Conservation (phyloP, 768 basidiomycete species). For the Lactifluus pinguis region DNA sequence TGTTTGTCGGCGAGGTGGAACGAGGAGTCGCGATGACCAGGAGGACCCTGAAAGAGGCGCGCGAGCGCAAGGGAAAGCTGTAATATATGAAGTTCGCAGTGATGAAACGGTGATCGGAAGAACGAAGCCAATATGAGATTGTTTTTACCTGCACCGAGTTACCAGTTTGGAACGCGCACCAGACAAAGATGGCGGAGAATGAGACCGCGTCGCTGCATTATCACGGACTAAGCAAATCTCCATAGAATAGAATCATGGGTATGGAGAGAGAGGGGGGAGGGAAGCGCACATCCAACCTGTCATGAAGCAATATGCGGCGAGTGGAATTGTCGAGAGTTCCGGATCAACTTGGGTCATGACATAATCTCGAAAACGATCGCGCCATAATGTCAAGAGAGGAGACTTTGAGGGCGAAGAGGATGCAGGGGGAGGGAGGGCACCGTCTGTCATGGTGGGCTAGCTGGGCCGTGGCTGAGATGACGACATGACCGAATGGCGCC, state of each 20-base stretch:
- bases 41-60: slow-evolving; percentile 54
- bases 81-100: neutral
- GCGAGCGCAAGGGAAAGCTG: slow-evolving; percentile 75
- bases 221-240: neutral
- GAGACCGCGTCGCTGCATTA: slow-evolving; percentile 52
- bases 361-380: slow-evolving; percentile 25
- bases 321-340: slow-evolving; percentile 38
- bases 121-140: neutral
- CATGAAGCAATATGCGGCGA: slow-evolving; percentile 69
- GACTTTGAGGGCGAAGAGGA: neutral
- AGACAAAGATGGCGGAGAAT: slow-evolving; percentile 74
- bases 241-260: neutral
- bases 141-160: slow-evolving; percentile 54
- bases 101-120: slow-evolving; percentile 1
- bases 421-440: slow-evolving; percentile 2
- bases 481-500: too few species aligned
- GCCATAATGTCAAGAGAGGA: neutral
- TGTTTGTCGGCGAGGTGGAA: slow-evolving; percentile 82
- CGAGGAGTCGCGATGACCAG: slow-evolving; percentile 38
- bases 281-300: slow-evolving; percentile 62
- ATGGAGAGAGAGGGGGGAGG: neutral
- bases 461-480: too few species aligned
- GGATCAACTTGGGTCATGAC: slow-evolving; percentile 42
- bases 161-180: slow-evolving; percentile 83
- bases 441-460: slow-evolving; percentile 4